Percentiles rank a stretch among this genome's conserved stretches.
These are phyloP conservation scores for Chrysanthemum lavandulifolium DNA, from an alignment of 129 eudicot species.

Conservation along the genomic window DNA sequence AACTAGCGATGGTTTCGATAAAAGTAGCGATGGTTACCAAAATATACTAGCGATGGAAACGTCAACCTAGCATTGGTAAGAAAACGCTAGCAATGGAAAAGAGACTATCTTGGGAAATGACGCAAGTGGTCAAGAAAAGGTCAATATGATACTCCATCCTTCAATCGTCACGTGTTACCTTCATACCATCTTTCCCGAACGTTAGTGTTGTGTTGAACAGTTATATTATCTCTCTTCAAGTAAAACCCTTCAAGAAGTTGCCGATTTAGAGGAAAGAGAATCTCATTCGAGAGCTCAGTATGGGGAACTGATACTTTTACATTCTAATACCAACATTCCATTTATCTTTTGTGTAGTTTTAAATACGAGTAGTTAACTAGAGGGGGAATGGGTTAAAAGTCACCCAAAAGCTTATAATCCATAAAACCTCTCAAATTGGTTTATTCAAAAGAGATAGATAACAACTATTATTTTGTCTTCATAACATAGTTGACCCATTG, in stretches of 20 bases:
- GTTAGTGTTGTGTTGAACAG: conserved; percentile 25
- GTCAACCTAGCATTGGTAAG: too few relatives aligned
- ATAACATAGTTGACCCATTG: neutral
- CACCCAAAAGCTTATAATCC: neutral
- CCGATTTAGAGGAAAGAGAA: conserved; percentile 76
- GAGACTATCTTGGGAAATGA: conserved; percentile 57
- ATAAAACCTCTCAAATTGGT: neutral
- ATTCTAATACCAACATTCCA: neutral
- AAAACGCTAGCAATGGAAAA: too few relatives aligned
- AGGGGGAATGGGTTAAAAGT: neutral
- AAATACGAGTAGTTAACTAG: neutral
- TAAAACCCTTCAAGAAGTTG: conserved; percentile 75
- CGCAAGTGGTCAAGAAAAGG: conserved; percentile 69
- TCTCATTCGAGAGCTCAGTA: conserved; percentile 82
- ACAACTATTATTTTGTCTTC: neutral
- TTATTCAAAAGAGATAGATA: neutral
- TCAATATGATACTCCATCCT: conserved; percentile 4
- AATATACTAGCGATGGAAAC: too few relatives aligned
- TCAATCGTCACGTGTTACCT: neutral
- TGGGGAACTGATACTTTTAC: conserved; percentile 26
- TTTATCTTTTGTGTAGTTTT: neutral
- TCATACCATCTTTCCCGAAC: conserved; percentile 6
- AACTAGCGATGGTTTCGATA: too few relatives aligned
- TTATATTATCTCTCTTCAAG: conserved; percentile 64
- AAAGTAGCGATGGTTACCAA: too few relatives aligned